Evolutionary conservation across 768 basidiomycete species (phyloP).

Genomic region (Mycena polygramma): DNA sequence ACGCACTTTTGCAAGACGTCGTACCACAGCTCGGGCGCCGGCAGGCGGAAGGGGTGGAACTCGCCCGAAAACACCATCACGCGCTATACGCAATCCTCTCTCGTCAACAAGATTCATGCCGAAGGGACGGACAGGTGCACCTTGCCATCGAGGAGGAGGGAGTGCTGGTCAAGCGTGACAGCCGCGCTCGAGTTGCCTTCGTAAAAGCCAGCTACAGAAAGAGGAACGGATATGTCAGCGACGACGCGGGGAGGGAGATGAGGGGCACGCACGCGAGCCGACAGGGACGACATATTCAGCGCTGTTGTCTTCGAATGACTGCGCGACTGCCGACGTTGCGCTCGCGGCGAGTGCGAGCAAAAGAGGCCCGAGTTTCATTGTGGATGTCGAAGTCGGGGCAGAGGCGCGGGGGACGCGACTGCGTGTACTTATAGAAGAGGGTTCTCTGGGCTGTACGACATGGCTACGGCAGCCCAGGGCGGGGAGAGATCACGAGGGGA

Average conservation of each 20-base stretch:
- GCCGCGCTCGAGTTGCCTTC: conserved; percentile 47
- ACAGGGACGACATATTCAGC: conserved; percentile 32
- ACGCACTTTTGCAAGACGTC: conserved; percentile 72
- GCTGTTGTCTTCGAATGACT: conserved; percentile 35
- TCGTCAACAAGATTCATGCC: not conserved
- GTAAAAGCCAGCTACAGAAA: conserved; percentile 39
- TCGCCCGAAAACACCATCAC: conserved; percentile 74
- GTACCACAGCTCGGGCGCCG: conserved; percentile 74
- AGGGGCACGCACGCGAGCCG: conserved; percentile 31
- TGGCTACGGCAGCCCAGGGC: not conserved
- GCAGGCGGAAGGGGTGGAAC: conserved; percentile 78
- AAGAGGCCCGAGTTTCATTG: conserved; percentile 18
- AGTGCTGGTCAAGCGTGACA: conserved; percentile 54
- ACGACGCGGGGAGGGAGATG: too few species aligned
- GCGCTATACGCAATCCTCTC: conserved; percentile 45
- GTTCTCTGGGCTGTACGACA: not conserved
- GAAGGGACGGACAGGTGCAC: conserved; percentile 28
- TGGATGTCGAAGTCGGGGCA: conserved; percentile 6
- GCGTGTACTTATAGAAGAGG: conserved; percentile 21
- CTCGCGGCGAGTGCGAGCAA: conserved; percentile 11
- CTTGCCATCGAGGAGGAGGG: conserved; percentile 51
- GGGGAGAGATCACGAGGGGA: conserved; percentile 10
- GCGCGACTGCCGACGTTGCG: not conserved
- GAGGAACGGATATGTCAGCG: not conserved
- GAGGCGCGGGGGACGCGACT: not conserved